Conservation (phyloP, 768 basidiomycete species). For the Termitomyces eurrhizus region DNA sequence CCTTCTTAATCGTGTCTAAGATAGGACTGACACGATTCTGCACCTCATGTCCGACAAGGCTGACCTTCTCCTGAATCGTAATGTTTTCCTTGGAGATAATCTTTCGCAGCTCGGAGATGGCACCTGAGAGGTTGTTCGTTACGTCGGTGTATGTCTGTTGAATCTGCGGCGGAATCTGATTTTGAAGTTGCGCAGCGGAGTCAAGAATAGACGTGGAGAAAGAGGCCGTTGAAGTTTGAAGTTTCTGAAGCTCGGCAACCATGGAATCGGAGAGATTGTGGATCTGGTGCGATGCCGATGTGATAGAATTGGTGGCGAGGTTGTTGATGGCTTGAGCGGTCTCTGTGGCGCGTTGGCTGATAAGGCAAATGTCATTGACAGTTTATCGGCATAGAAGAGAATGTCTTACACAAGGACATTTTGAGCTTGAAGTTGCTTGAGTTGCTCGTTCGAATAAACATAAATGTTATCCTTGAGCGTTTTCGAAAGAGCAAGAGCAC, state of each 20-base stretch:
- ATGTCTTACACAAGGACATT: constrained; percentile 55
- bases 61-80: constrained; percentile 59
- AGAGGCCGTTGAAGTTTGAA: constrained; percentile 55
- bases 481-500: constrained; percentile 61
- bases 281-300: constrained; percentile 52
- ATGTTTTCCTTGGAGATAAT: constrained; percentile 53
- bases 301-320: constrained; percentile 54
- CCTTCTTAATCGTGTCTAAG: constrained; percentile 46
- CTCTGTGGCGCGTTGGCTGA: constrained; percentile 65
- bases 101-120: constrained; percentile 48
- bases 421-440: constrained; percentile 67
- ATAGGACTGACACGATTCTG: constrained; percentile 58
- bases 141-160: constrained; percentile 57
- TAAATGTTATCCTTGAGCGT: constrained; percentile 60
- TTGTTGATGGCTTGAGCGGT: constrained; percentile 61
- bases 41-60: constrained; percentile 53
- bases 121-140: constrained; percentile 36
- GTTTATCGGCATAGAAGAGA: not conserved
- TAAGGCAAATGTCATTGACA: not conserved
- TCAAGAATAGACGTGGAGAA: constrained; percentile 43
- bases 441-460: constrained; percentile 65
- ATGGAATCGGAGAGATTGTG: constrained; percentile 61
- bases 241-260: constrained; percentile 61
- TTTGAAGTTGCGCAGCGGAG: constrained; percentile 33
- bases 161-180: constrained; percentile 54